Evolutionary conservation across 164 flowering plant genomes (phyloP).

Genomic region (Hamamelis virginiana): DNA sequence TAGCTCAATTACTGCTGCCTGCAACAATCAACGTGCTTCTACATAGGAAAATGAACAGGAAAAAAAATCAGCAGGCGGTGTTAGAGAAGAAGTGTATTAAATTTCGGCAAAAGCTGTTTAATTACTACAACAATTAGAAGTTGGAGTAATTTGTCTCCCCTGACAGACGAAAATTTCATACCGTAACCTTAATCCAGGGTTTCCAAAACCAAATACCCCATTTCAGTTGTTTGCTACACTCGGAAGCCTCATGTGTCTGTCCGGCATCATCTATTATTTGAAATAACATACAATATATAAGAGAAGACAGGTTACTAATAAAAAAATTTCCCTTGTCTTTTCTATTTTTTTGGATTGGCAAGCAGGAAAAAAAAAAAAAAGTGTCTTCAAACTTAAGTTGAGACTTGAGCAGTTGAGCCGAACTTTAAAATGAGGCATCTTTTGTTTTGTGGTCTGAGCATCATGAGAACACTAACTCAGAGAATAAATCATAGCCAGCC

Average conservation of each 20-base stretch:
- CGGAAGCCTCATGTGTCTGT: neutral
- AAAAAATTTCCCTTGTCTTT: neutral
- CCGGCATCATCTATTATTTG: neutral
- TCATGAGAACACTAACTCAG: slow-evolving; percentile 5
- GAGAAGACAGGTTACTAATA: neutral
- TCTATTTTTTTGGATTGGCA: neutral
- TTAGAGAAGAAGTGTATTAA: too few relatives aligned
- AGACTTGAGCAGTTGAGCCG: too few relatives aligned
- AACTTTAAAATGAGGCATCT: neutral
- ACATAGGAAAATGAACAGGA: too few relatives aligned
- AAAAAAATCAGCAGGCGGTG: too few relatives aligned
- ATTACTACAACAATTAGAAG: too few relatives aligned
- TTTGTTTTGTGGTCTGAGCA: neutral
- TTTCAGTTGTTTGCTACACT: neutral
- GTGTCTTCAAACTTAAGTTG: neutral
- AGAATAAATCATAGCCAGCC: neutral
- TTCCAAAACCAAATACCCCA: slow-evolving; percentile 1
- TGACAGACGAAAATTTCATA: too few relatives aligned
- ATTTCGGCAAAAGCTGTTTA: too few relatives aligned
- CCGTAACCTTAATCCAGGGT: neutral
- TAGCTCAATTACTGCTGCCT: too few relatives aligned
- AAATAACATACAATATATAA: neutral
- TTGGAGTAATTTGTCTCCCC: too few relatives aligned
- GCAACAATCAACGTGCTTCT: too few relatives aligned
- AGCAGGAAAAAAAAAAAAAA: neutral